Percentiles rank a stretch among this genome's conserved stretches.
phyloP scores from a whole-genome alignment of 2,329 filamentous ascomycete species.

The Phaeosphaeriaceae sp. region DNA sequence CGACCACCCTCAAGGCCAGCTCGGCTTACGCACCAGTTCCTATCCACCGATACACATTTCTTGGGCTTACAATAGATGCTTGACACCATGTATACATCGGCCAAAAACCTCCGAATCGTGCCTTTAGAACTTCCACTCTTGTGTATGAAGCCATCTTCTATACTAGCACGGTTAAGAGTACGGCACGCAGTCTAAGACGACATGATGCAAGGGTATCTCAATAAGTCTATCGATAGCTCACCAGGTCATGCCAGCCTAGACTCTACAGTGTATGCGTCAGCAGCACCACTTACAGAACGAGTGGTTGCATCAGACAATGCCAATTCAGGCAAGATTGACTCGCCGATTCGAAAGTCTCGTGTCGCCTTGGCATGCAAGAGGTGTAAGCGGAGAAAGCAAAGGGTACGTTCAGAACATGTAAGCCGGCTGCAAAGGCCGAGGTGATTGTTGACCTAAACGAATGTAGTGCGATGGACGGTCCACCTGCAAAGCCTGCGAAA shows the following conservation, averaged over 20 bases:
- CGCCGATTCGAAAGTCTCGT: constrained; percentile 22
- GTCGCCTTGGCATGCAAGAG: constrained; percentile 33
- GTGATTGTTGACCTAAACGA: not conserved
- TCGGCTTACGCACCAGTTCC: not conserved
- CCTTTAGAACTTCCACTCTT: not conserved
- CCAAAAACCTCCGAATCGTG: not conserved
- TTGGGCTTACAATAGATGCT: not conserved
- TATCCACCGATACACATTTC: not conserved
- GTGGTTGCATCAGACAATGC: constrained; percentile 4
- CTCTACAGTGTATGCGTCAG: constrained; percentile 3
- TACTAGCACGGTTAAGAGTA: not conserved
- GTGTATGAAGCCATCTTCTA: not conserved
- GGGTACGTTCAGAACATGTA: constrained; percentile 17
- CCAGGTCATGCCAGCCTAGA: not conserved
- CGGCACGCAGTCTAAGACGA: not conserved
- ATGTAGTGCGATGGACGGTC: constrained; percentile 31
- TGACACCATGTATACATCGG: not conserved
- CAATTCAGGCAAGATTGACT: constrained; percentile 2
- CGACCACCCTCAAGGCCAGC: not conserved
- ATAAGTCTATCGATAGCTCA: constrained; percentile 5
- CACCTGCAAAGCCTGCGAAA: constrained; percentile 28
- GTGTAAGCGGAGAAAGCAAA: constrained; percentile 37
- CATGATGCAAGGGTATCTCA: constrained; percentile 11
- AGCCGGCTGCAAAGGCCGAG: not conserved
- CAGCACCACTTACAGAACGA: constrained; percentile 11